Evolutionary conservation across 345 rosid species (phyloP).

Genomic region (Populus pruinosa): DNA sequence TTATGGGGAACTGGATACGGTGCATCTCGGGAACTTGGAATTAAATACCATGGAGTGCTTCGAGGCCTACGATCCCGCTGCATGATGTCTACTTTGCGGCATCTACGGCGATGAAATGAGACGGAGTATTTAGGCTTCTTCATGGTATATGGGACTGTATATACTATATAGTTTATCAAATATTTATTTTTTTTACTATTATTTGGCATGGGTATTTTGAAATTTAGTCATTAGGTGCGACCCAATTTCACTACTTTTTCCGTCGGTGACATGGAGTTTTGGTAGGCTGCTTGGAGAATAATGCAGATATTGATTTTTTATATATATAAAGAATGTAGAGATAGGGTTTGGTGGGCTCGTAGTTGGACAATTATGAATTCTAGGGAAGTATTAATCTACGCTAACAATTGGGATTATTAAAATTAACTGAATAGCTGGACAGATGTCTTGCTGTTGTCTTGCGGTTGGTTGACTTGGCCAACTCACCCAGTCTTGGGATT

Average conservation of each 20-base stretch:
- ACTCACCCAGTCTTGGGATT: slow-evolving; percentile 3
- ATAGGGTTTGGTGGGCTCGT: background rate
- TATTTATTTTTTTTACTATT: background rate
- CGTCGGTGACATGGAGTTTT: slow-evolving; percentile 5
- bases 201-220: slow-evolving; percentile 1
- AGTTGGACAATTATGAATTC: background rate
- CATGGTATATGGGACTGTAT: background rate
- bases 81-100: slow-evolving; percentile 29
- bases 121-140: slow-evolving; percentile 12
- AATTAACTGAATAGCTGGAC: slow-evolving; percentile 5
- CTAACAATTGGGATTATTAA: background rate
- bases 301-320: background rate
- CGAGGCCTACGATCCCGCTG: slow-evolving; percentile 38
- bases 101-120: slow-evolving; percentile 46
- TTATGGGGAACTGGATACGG: slow-evolving; percentile 21
- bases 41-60: slow-evolving; percentile 15
- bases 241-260: background rate
- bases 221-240: background rate
- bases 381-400: background rate
- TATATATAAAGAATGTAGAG: too few relatives aligned
- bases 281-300: background rate
- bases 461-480: slow-evolving; percentile 34
- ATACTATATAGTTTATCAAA: background rate
- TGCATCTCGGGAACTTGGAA: slow-evolving; percentile 18
- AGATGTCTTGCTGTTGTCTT: slow-evolving; percentile 28